These are phyloP conservation scores for Coccomyxa subellipsoidea DNA, from an alignment of 163 green algal genomes.

Conservation along the genomic window DNA sequence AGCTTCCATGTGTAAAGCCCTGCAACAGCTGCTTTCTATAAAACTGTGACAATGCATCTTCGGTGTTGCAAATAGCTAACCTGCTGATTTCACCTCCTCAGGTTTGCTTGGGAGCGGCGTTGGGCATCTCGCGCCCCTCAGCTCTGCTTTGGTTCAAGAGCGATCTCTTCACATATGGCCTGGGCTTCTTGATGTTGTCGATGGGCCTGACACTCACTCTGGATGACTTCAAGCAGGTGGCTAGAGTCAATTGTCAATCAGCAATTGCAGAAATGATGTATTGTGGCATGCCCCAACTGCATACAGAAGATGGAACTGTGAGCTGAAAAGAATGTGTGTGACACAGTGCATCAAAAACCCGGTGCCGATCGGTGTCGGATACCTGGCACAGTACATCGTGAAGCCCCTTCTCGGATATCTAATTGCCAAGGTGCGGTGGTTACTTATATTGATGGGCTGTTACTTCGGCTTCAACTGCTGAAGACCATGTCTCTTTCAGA, in stretches of 20 bases:
- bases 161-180: conserved; percentile 61
- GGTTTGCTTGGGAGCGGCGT: conserved; percentile 50
- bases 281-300: too few species aligned
- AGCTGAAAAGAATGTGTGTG: background rate
- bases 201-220: conserved; percentile 82
- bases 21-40: too few species aligned
- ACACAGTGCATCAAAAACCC: conserved; percentile 53
- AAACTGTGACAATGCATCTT: too few species aligned
- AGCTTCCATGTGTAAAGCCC: too few species aligned
- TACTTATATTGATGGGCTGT: too few species aligned
- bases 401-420: conserved; percentile 66
- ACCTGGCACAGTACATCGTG: conserved; percentile 71
- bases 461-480: too few species aligned
- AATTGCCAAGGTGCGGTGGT: conserved; percentile 51
- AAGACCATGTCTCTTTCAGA: background rate
- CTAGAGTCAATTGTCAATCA: background rate
- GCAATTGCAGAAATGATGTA: too few species aligned
- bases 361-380: conserved; percentile 68
- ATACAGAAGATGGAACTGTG: too few species aligned
- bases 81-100: background rate
- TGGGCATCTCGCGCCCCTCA: conserved; percentile 54
- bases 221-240: conserved; percentile 71
- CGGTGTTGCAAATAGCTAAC: background rate
- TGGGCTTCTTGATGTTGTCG: conserved; percentile 81
- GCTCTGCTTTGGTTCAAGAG: conserved; percentile 67